Conservation (phyloP, 1,284 basidiomycete genomes). For the Anthracocystis panici-leucophaei region DNA sequence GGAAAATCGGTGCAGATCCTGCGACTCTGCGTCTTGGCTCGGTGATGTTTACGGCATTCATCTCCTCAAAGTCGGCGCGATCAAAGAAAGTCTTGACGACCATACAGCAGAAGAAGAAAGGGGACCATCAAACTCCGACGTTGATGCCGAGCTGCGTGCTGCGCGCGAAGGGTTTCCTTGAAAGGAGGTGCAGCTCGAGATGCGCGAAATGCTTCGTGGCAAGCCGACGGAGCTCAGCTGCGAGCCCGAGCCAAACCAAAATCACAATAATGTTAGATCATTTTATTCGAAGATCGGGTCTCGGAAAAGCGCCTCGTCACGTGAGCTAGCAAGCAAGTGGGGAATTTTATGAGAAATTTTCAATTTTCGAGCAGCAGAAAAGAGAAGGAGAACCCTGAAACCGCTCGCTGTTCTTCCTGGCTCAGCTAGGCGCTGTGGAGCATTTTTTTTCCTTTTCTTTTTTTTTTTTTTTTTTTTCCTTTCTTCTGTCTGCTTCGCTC, state of each 20-base stretch:
- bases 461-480: not conserved
- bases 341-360: conserved; percentile 44
- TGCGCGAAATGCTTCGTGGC: conserved; percentile 1
- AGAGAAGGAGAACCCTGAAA: conserved; percentile 28
- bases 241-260: not conserved
- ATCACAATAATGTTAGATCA: conserved; percentile 9
- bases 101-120: conserved; percentile 2
- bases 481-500: not conserved
- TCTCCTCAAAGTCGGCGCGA: conserved; percentile 9
- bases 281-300: not conserved
- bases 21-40: conserved; percentile 1
- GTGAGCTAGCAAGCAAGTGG: conserved; percentile 20
- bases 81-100: not conserved
- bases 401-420: not conserved
- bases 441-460: not conserved
- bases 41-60: not conserved
- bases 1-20: conserved; percentile 1
- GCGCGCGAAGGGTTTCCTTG: conserved; percentile 9
- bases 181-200: conserved; percentile 8
- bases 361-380: conserved; percentile 6
- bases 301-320: conserved; percentile 25
- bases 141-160: conserved; percentile 11
- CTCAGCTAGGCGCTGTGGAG: conserved; percentile 12
- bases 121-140: conserved; percentile 11
- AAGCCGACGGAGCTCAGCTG: no score